These are phyloP conservation scores for Beauveria sp. DNA, from an alignment of 2,329 filamentous ascomycete genomes.

Conservation along the genomic window DNA sequence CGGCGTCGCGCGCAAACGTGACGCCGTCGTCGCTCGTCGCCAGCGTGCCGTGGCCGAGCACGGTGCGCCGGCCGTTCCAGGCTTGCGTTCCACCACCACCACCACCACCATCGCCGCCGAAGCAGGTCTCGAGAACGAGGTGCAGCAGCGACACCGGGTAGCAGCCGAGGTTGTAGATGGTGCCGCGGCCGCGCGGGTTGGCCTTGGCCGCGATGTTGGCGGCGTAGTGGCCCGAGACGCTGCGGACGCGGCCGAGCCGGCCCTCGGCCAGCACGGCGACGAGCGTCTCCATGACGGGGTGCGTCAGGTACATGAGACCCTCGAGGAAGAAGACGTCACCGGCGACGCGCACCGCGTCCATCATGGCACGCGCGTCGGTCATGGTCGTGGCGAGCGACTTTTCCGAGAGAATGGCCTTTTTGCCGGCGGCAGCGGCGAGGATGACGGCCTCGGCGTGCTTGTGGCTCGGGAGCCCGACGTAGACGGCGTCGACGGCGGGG, in stretches of 20 bases:
- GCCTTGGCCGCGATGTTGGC: constrained; percentile 21
- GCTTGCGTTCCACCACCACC: constrained; percentile 6
- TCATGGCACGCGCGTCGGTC: constrained; percentile 19
- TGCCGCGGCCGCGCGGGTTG: constrained; percentile 21
- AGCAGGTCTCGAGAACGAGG: constrained; percentile 19
- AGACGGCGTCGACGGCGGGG: constrained; percentile 19
- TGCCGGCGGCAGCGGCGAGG: constrained; percentile 17
- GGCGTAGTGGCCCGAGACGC: constrained; percentile 20
- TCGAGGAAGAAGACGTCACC: constrained; percentile 20
- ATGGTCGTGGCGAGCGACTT: constrained; percentile 21
- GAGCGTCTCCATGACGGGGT: constrained; percentile 19
- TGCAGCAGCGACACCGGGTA: constrained; percentile 22
- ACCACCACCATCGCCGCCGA: constrained; percentile 7
- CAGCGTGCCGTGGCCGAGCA: constrained; percentile 18
- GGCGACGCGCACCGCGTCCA: constrained; percentile 15
- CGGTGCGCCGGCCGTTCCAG: constrained; percentile 13
- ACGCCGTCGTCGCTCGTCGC: constrained; percentile 14
- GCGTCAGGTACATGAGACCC: constrained; percentile 21
- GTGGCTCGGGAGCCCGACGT: constrained; percentile 21
- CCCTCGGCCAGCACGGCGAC: constrained; percentile 17
- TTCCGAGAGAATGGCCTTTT: constrained; percentile 20
- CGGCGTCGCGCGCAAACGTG: constrained; percentile 17
- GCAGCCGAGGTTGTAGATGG: constrained; percentile 23
- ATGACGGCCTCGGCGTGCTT: constrained; percentile 19
- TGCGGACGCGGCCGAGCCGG: constrained; percentile 16